Conservation (phyloP, 805 yeast genomes). For the Groenewaldozyma salmanticensis region DNA sequence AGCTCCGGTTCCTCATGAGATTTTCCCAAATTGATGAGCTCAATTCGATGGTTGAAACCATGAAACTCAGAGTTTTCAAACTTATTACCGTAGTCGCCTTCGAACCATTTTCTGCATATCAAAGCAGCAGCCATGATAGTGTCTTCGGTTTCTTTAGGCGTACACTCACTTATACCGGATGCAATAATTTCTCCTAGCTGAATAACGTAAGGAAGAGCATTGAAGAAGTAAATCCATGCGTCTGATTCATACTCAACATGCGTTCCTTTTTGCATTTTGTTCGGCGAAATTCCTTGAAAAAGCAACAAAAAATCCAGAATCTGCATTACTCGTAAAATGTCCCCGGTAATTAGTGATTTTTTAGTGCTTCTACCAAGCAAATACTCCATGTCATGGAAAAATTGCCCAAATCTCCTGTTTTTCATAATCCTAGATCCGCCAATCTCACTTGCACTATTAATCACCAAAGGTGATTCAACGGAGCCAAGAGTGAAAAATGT, state of each 20-base stretch:
- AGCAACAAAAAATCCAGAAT: slow-evolving; percentile 55
- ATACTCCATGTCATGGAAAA: slow-evolving; percentile 71
- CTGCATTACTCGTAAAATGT: slow-evolving; percentile 42
- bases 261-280: slow-evolving; percentile 61
- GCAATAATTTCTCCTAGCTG: slow-evolving; percentile 35
- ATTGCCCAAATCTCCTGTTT: slow-evolving; percentile 68
- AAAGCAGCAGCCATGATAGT: slow-evolving; percentile 20
- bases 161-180: slow-evolving; percentile 20
- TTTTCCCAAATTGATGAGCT: slow-evolving; percentile 10
- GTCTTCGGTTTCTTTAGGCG: slow-evolving; percentile 7
- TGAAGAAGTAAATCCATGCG: slow-evolving; percentile 66
- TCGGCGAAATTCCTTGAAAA: slow-evolving; percentile 70
- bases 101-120: slow-evolving; percentile 21
- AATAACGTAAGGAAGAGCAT: slow-evolving; percentile 56
- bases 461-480: slow-evolving; percentile 35
- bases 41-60: slow-evolving; percentile 15
- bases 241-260: slow-evolving; percentile 90
- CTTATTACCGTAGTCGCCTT: slow-evolving; percentile 14
- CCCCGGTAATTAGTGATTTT: slow-evolving; percentile 36
- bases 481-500: slow-evolving; percentile 50
- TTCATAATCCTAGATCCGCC: slow-evolving; percentile 40
- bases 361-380: slow-evolving; percentile 60
- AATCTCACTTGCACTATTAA: slow-evolving; percentile 25
- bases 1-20: slow-evolving; percentile 8
- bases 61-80: slow-evolving; percentile 16